Evolutionary conservation across 345 rosid species (phyloP), one percentile per base, ranked within the genome.

Genomic region (Rhizophora mangle): DNA sequence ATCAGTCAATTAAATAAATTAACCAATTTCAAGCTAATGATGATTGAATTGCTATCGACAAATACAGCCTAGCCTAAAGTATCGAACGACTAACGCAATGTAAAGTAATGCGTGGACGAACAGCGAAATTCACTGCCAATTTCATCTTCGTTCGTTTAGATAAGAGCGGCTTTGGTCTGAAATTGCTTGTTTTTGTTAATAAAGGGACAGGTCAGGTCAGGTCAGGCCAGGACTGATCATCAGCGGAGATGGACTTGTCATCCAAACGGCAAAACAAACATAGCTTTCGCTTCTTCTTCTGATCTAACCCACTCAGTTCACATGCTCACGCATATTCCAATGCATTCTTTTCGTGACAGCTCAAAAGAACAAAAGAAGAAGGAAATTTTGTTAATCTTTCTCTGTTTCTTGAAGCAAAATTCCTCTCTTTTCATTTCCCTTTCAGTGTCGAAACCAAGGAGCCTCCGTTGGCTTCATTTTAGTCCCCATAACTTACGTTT

Each of bases 351-450:
- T 22, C 20, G 4, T 4, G 9, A 24, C 15, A 22, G 8, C 1
- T 20, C 6, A 53, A 24, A 8, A 63, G 32, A 2, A 8, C n/a
- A n/a, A 68, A n/a, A 43, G 29, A 31, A 62, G 34, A 43, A 55
- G 21, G 16, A 13, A 11, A 43, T 13, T 3, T 0, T 43, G 18
- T 47, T 2, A 15, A 46, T 58, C 75, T 5, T 24, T 89, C 82
- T 72, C 90, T 73, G 85, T 86, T 78, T 79, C 92, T 89, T 92
- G 66, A 88, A 88, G 91, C 96, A 86, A 67, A 43, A 86, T 80
- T 72, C 81, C 79, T 74, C 76, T 3, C 27, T 65, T 27, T 60
- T 75, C 27, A 54, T 67, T 82, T 77, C 84, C 65, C 72, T 56
- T 21, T 27, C 60, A 56, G 19, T 56, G 64, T 16, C 72, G 72